Percentiles rank a stretch among this genome's conserved stretches.
These are phyloP conservation scores for Neonectria ditissima DNA, from an alignment of 2,329 filamentous ascomycete genomes.

Conservation along the genomic window DNA sequence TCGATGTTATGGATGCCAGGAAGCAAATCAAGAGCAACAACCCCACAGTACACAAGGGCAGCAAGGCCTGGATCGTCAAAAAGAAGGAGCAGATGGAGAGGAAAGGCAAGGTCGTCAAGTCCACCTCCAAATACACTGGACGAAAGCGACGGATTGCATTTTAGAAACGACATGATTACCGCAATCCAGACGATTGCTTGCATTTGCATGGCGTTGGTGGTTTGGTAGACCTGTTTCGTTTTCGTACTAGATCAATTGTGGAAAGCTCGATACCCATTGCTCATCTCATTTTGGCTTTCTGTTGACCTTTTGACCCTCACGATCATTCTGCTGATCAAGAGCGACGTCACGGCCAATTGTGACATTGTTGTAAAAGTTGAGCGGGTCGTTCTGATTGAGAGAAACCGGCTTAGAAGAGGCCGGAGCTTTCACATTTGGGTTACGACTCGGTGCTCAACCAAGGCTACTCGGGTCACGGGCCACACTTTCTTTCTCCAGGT, in stretches of 20 bases:
- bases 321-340: no score
- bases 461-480: no score
- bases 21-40: constrained; percentile 61
- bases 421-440: neutral
- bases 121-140: constrained; percentile 92
- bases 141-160: constrained; percentile 85
- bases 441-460: neutral
- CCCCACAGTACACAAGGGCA: constrained; percentile 78
- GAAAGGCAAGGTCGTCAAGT: constrained; percentile 95
- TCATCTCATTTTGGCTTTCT: neutral
- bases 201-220: constrained; percentile 50
- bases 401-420: neutral
- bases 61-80: constrained; percentile 84
- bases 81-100: constrained; percentile 95
- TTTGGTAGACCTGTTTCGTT: constrained; percentile 16
- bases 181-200: constrained; percentile 27
- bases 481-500: no score
- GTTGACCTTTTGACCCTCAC: no score
- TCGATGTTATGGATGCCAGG: constrained; percentile 82
- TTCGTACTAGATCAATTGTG: constrained; percentile 7
- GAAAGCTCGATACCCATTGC: constrained; percentile 34
- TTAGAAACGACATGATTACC: constrained; percentile 53
- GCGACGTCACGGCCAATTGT: neutral
- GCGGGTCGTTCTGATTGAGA: neutral
- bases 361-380: neutral